Evolutionary conservation across 2,329 filamentous ascomycete species (phyloP).

Genomic region (Diplodia mutila): DNA sequence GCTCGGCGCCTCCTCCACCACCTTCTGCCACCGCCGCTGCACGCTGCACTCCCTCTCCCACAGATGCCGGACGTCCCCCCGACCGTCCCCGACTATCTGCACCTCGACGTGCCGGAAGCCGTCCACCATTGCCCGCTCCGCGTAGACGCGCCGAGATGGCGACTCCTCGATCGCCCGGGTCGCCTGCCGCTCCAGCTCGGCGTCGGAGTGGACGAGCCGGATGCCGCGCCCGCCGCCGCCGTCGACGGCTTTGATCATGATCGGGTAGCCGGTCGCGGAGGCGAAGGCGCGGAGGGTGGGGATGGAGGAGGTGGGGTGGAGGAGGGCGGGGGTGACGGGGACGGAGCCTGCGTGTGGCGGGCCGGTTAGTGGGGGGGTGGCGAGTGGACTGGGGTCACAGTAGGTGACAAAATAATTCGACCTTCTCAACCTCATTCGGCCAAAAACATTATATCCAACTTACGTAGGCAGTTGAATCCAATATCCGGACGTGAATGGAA

Average conservation of each 20-base stretch:
- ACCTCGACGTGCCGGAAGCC: constrained; percentile 66
- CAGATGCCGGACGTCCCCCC: constrained; percentile 56
- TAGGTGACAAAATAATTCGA: no score
- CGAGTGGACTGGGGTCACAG: background rate
- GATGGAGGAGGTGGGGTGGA: constrained; percentile 47
- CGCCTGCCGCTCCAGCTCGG: constrained; percentile 41
- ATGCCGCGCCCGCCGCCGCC: constrained; percentile 66
- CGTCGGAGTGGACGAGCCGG: constrained; percentile 52
- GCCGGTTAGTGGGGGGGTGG: background rate
- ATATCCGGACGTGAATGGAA: no score
- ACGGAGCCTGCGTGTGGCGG: constrained; percentile 43
- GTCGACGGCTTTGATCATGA: constrained; percentile 69
- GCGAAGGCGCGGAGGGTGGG: constrained; percentile 62
- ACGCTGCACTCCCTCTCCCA: constrained; percentile 66
- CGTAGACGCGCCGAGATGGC: constrained; percentile 61
- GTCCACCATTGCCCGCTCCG: constrained; percentile 65
- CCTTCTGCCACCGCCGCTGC: constrained; percentile 64
- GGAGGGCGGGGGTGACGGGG: constrained; percentile 56
- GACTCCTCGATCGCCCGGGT: constrained; percentile 60
- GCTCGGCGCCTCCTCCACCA: constrained; percentile 64
- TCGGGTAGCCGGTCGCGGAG: constrained; percentile 54
- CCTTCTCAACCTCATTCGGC: no score
- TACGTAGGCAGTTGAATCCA: no score
- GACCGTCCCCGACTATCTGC: constrained; percentile 62
- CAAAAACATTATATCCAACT: no score